These are phyloP conservation scores for Plantago coronopus DNA, from an alignment of 305 asterid species.

Conservation along the genomic window DNA sequence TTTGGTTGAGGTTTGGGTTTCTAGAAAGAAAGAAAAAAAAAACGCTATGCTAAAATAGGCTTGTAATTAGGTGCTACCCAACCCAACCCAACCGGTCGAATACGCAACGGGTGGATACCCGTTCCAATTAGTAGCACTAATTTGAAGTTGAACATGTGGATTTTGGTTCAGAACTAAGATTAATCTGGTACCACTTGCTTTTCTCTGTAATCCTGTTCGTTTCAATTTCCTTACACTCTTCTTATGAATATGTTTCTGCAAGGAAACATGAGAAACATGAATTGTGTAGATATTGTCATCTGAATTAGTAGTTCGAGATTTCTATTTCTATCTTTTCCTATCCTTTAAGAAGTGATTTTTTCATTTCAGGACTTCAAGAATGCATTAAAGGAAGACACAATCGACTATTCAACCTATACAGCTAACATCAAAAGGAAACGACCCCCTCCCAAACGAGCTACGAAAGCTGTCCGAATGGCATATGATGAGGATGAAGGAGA, in stretches of 20 bases:
- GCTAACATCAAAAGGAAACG: conserved; percentile 73
- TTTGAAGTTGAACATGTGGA: background rate
- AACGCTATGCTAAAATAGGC: no score
- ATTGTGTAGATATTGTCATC: background rate
- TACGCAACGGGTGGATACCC: no score
- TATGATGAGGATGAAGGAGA: conserved; percentile 49
- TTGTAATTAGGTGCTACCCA: no score
- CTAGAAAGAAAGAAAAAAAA: no score
- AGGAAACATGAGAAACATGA: background rate
- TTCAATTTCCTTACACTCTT: background rate
- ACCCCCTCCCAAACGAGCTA: conserved; percentile 58
- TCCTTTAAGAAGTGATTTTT: conserved; percentile 8
- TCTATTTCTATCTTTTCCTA: background rate
- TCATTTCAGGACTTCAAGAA: conserved; percentile 65
- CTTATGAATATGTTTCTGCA: background rate
- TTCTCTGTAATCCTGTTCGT: background rate
- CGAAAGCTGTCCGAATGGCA: conserved; percentile 45
- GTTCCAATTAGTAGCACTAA: background rate
- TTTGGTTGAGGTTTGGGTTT: no score
- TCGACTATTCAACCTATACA: conserved; percentile 70
- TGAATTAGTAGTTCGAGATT: conserved; percentile 2
- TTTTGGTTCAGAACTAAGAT: background rate
- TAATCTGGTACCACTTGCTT: background rate
- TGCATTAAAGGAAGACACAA: conserved; percentile 67
- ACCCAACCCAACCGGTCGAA: no score